Evolutionary conservation across 148 eudicot genomes (phyloP).

Genomic region (Dysphania ambrosioides): DNA sequence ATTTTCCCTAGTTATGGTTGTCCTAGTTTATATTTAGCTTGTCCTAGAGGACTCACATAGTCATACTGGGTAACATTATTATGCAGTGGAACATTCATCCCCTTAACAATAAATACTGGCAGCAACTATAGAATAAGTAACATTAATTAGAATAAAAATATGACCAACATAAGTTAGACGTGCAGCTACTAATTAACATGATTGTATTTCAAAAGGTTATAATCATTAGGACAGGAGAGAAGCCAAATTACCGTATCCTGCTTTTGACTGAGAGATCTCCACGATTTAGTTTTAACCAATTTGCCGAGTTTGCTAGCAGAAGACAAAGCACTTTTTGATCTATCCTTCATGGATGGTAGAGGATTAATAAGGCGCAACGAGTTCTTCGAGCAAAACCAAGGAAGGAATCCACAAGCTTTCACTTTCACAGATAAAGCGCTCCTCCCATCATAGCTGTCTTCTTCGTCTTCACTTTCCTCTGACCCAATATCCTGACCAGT

Average conservation of each 20-base stretch:
- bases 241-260: slow-evolving; percentile 45
- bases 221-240: neutral
- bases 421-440: slow-evolving; percentile 38
- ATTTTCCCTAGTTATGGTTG: too few species aligned
- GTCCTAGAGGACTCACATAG: too few species aligned
- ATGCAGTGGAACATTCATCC: neutral
- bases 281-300: slow-evolving; percentile 43
- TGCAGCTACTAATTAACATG: neutral
- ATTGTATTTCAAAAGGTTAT: neutral
- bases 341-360: slow-evolving; percentile 50
- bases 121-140: too few species aligned
- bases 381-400: slow-evolving; percentile 80
- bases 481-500: slow-evolving; percentile 38
- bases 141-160: too few species aligned
- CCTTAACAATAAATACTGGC: neutral
- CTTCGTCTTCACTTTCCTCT: slow-evolving; percentile 45
- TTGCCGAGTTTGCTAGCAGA: slow-evolving; percentile 46
- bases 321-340: slow-evolving; percentile 40
- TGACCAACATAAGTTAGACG: neutral
- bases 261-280: slow-evolving; percentile 49
- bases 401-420: slow-evolving; percentile 70
- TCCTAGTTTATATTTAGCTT: too few species aligned
- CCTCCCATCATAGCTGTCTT: slow-evolving; percentile 26
- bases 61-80: too few species aligned
- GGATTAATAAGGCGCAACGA: slow-evolving; percentile 69